These are phyloP conservation scores for Puccinia horiana DNA, from an alignment of 1,284 basidiomycete species.

Conservation along the genomic window DNA sequence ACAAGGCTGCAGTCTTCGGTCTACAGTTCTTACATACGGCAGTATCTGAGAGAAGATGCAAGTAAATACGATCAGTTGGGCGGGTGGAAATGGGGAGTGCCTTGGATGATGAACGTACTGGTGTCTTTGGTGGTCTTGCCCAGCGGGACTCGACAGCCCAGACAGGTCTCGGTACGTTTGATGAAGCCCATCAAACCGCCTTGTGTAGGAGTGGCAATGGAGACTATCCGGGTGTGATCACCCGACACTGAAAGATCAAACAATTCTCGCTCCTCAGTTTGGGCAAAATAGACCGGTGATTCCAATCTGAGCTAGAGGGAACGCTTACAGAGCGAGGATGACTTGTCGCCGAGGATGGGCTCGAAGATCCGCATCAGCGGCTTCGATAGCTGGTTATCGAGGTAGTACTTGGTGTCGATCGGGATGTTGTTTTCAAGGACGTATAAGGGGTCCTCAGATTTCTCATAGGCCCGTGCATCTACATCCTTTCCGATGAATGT, in stretches of 20 bases:
- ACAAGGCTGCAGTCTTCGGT: conserved; percentile 78
- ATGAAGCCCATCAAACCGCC: conserved; percentile 97
- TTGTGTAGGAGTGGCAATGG: conserved; percentile 81
- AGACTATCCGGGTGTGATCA: conserved; percentile 84
- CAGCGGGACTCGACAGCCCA: conserved; percentile 87
- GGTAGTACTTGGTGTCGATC: conserved; percentile 93
- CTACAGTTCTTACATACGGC: conserved; percentile 92
- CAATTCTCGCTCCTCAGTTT: not conserved
- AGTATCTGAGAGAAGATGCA: conserved; percentile 66
- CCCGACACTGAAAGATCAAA: conserved; percentile 70
- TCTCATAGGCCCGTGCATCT: conserved; percentile 96
- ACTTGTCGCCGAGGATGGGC: conserved; percentile 89
- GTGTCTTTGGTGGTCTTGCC: conserved; percentile 68
- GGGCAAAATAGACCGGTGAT: not conserved
- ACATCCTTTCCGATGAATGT: conserved; percentile 2
- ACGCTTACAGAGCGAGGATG: conserved; percentile 73
- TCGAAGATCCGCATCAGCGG: conserved; percentile 95
- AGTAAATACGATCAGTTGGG: not conserved
- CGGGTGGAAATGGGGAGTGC: not conserved
- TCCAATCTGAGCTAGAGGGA: not conserved
- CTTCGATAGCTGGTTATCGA: conserved; percentile 94
- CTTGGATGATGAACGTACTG: conserved; percentile 61
- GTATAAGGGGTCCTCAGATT: conserved; percentile 92
- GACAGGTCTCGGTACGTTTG: conserved; percentile 85
- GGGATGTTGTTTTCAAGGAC: conserved; percentile 94